Evolutionary conservation across 208 protist species (phyloP).

Genomic region (Trypanosoma caninum): DNA sequence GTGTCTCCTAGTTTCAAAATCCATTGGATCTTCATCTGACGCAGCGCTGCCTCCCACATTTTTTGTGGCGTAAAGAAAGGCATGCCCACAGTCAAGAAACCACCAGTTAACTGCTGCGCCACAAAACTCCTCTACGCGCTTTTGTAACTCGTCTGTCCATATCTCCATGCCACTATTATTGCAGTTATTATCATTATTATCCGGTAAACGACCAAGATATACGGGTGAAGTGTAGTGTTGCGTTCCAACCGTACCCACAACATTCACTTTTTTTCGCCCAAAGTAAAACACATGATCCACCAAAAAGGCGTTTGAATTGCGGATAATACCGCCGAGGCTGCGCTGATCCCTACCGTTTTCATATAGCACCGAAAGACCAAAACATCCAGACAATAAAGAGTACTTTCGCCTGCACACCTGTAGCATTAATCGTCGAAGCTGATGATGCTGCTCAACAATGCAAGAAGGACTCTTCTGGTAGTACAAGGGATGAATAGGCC

Average conservation of each 20-base stretch:
- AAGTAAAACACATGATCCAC: slow-evolving; percentile 79
- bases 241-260: slow-evolving; percentile 73
- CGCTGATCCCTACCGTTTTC: slow-evolving; percentile 86
- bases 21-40: too few species aligned
- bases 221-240: slow-evolving; percentile 81
- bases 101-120: slow-evolving; percentile 30
- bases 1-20: slow-evolving; percentile 21
- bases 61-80: slow-evolving; percentile 55
- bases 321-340: slow-evolving; percentile 83
- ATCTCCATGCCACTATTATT: neutral
- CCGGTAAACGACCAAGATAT: slow-evolving; percentile 46
- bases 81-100: slow-evolving; percentile 78
- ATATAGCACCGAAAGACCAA: slow-evolving; percentile 80
- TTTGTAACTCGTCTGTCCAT: neutral
- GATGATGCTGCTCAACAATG: slow-evolving; percentile 21
- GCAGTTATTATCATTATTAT: neutral
- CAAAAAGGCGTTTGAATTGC: slow-evolving; percentile 86
- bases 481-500: slow-evolving; percentile 77
- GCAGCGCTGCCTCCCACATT: too few species aligned
- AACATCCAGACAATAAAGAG: slow-evolving; percentile 16
- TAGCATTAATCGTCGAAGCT: slow-evolving; percentile 12
- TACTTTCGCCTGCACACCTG: neutral
- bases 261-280: slow-evolving; percentile 76
- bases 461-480: slow-evolving; percentile 26
- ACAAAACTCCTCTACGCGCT: neutral